Evolutionary conservation across 371 early-diverging fungal genomes (phyloP).

Genomic region (Fennellomyces sp.): DNA sequence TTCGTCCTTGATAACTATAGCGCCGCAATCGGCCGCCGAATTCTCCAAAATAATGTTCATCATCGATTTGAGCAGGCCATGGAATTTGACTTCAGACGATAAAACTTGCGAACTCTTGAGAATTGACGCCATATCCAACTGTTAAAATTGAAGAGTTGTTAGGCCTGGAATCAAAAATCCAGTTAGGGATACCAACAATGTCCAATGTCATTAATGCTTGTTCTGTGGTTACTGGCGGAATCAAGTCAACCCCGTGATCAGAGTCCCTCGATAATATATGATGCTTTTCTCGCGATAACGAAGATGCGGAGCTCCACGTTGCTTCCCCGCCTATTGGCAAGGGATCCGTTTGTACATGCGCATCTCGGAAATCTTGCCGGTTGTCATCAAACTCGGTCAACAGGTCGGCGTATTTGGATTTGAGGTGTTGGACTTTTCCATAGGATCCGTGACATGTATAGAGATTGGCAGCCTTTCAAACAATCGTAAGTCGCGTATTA

Average conservation of each 20-base stretch:
- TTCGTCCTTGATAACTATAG: conserved; percentile 45
- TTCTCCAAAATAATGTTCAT: too few species aligned
- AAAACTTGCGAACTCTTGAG: conserved; percentile 51
- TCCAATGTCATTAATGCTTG: conserved; percentile 46
- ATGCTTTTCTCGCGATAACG: too few species aligned
- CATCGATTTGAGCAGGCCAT: conserved; percentile 40
- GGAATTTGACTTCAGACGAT: conserved; percentile 49
- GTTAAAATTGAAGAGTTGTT: not conserved
- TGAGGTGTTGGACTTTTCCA: conserved; percentile 42
- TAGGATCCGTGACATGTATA: conserved; percentile 37
- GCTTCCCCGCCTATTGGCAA: conserved; percentile 40
- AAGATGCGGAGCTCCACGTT: conserved; percentile 41
- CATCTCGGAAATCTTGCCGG: conserved; percentile 26
- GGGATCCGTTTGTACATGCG: conserved; percentile 43
- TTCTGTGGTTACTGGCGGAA: conserved; percentile 43
- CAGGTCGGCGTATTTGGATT: conserved; percentile 21
- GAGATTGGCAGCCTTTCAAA: conserved; percentile 20
- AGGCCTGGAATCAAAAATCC: not conserved
- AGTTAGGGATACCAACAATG: conserved; percentile 23
- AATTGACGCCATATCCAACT: conserved; percentile 45
- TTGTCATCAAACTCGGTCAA: conserved; percentile 32
- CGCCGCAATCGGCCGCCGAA: conserved; percentile 51
- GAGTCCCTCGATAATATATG: too few species aligned
- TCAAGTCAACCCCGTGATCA: conserved; percentile 2
- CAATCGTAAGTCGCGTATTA: not conserved